phyloP scores from a whole-genome alignment of 495 filamentous ascomycete species.

The Geoglossum glabrum region DNA sequence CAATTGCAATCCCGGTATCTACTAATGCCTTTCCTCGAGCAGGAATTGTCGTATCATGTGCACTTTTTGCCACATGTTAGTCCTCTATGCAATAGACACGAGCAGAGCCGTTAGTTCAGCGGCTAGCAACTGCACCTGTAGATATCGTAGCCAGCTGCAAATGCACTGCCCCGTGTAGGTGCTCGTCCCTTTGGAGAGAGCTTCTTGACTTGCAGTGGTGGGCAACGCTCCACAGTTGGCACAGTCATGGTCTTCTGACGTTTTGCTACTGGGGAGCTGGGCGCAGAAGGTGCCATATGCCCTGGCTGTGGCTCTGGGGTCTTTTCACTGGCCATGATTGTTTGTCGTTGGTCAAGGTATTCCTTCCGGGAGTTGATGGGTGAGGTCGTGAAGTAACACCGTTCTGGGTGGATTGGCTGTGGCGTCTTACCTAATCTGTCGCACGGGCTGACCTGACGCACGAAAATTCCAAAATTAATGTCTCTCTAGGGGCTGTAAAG shows the following conservation, averaged over 20 bases:
- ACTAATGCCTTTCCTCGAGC: conserved; percentile 68
- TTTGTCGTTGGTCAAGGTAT: too few species aligned
- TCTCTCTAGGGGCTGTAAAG: too few species aligned
- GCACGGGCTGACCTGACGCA: too few species aligned
- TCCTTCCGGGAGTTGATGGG: too few species aligned
- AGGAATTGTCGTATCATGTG: conserved; percentile 52
- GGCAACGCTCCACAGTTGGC: conserved; percentile 12
- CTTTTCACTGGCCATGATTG: conserved; percentile 1
- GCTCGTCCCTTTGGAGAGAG: conserved; percentile 49
- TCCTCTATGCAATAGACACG: neutral
- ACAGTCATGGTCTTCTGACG: conserved; percentile 9
- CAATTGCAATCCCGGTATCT: conserved; percentile 76
- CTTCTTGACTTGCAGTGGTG: conserved; percentile 66
- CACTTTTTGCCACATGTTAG: conserved; percentile 20
- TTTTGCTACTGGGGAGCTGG: conserved; percentile 6
- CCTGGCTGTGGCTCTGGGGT: neutral
- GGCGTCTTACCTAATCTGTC: too few species aligned
- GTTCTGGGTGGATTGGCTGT: too few species aligned
- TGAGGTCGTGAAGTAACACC: too few species aligned
- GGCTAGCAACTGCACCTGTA: conserved; percentile 25
- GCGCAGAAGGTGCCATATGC: conserved; percentile 2
- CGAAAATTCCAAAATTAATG: too few species aligned
- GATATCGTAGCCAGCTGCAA: conserved; percentile 84
- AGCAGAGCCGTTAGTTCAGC: neutral
- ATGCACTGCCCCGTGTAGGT: conserved; percentile 73